Percentiles rank a stretch among this genome's conserved stretches.
Conservation (phyloP, 75 land plant genomes). For the Chamaecyparis obtusa region DNA sequence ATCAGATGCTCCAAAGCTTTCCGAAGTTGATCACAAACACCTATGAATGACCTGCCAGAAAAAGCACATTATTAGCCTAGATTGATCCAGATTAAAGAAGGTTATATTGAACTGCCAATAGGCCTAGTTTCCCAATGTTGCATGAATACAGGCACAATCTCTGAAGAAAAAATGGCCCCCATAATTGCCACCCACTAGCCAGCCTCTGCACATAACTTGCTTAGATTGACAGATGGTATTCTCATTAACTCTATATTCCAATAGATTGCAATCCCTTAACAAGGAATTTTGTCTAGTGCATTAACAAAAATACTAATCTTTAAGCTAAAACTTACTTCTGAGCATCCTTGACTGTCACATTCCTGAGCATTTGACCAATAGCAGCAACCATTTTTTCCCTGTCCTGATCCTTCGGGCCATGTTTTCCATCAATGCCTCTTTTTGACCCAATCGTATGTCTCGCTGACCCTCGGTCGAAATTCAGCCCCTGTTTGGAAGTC, state of each 20-base stretch:
- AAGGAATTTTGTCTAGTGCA: neutral
- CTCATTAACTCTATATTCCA: neutral
- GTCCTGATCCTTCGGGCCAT: slow-evolving; percentile 20
- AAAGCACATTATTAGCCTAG: slow-evolving; percentile 14
- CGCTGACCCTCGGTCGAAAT: neutral
- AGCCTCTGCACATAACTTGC: neutral
- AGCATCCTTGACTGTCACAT: slow-evolving; percentile 47
- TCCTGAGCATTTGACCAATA: slow-evolving; percentile 37
- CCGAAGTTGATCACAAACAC: slow-evolving; percentile 33
- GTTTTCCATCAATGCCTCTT: slow-evolving; percentile 1
- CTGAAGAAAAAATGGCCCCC: neutral
- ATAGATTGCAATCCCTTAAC: neutral
- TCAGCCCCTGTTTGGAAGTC: neutral
- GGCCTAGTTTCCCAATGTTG: neutral
- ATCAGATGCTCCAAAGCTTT: slow-evolving; percentile 28
- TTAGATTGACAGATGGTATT: neutral
- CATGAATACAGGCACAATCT: neutral
- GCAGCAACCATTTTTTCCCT: slow-evolving; percentile 25
- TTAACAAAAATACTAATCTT: neutral
- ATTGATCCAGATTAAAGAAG: neutral
- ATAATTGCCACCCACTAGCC: neutral
- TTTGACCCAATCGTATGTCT: neutral
- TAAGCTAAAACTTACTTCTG: slow-evolving; percentile 61
- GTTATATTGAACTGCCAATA: neutral
- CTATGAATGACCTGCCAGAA: slow-evolving; percentile 38